Base-by-base conservation (phyloP, 345 rosid genomes). In the Pelargonium nanum region DNA sequence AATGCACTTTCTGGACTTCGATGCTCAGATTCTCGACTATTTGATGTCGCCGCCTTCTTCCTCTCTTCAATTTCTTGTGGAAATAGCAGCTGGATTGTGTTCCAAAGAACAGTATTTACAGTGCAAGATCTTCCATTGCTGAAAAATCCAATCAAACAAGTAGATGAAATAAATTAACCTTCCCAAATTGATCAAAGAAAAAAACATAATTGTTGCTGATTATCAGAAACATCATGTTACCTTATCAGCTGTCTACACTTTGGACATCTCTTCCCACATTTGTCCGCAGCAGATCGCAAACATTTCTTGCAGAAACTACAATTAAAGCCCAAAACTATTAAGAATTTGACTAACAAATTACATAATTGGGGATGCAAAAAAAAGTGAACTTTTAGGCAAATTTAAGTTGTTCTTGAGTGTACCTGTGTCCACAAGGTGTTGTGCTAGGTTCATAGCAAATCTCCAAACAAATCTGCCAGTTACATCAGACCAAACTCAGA, bases 381-480 rank as follows among this genome's bases (percentile, higher is more conserved):
- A 1, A 24, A 8, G 19, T 9, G 3, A 53, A 52, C n/a, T n/a
- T n/a, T n/a, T 44, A 32, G 15, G 22, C 28, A 50, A 21, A 24
- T 17, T 24, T 12, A 24, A 63, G 6, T 22, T 59, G 48, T 34
- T 24, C 45, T 52, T 25, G 26, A 28, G 1, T 30, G 58, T 67
- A 89, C 95, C 97, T 92, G 80, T 92, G 98, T 52, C 98, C 97
- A 72, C 95, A 89, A 69, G 95, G 60, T 60, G 98, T 92, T 61
- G 97, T 89, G 51, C 95, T 89, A 0, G 98, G 98, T 70, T 92
- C 98, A 74, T 58, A 92, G 76, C 98, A 92, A 57, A 92, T 85
- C 74, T 92, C 98, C 64, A 92, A 72, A 73, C 98, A 89, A 55
- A 92, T 85, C 98, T 92, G 86, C 60, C 53, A 67, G 56, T 50